phyloP scores from a whole-genome alignment of 371 early-diverging fungal species.

The Mortierella sp. region DNA sequence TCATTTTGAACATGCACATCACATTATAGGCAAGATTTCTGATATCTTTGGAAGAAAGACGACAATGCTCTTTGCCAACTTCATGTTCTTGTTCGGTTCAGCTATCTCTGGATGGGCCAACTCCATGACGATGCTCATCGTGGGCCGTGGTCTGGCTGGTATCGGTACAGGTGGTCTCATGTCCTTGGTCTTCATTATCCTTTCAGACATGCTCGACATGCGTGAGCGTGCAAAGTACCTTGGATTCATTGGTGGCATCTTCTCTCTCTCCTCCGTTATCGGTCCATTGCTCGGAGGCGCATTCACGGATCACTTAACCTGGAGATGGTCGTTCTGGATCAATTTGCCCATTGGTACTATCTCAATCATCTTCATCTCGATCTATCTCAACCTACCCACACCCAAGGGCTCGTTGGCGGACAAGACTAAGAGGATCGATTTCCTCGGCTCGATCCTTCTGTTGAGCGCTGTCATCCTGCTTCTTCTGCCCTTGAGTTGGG shows the following conservation, averaged over 20 bases:
- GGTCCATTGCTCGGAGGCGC: slow-evolving; percentile 83
- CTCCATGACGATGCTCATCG: slow-evolving; percentile 70
- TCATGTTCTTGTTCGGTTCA: slow-evolving; percentile 67
- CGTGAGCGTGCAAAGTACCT: slow-evolving; percentile 64
- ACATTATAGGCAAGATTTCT: too few species aligned
- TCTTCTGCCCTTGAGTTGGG: slow-evolving; percentile 71
- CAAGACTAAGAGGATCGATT: slow-evolving; percentile 71
- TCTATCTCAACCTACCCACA: slow-evolving; percentile 64
- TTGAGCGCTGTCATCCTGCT: slow-evolving; percentile 64
- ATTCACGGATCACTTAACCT: slow-evolving; percentile 66
- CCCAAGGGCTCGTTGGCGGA: slow-evolving; percentile 56
- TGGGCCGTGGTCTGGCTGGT: slow-evolving; percentile 78
- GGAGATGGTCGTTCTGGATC: slow-evolving; percentile 80
- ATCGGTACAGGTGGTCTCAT: slow-evolving; percentile 85
- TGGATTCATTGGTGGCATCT: slow-evolving; percentile 64
- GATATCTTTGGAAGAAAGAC: slow-evolving; percentile 78
- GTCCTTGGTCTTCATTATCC: slow-evolving; percentile 74
- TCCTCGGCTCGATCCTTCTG: slow-evolving; percentile 65
- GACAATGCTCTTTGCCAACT: slow-evolving; percentile 64
- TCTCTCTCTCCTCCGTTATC: slow-evolving; percentile 71
- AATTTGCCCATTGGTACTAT: slow-evolving; percentile 77
- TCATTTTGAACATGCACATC: too few species aligned
- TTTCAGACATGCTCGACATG: slow-evolving; percentile 69
- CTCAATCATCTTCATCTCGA: slow-evolving; percentile 59
- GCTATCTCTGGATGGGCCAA: slow-evolving; percentile 66